These are phyloP conservation scores for Colletotrichum tanaceti DNA, from an alignment of 2,329 filamentous ascomycete species.

Conservation along the genomic window DNA sequence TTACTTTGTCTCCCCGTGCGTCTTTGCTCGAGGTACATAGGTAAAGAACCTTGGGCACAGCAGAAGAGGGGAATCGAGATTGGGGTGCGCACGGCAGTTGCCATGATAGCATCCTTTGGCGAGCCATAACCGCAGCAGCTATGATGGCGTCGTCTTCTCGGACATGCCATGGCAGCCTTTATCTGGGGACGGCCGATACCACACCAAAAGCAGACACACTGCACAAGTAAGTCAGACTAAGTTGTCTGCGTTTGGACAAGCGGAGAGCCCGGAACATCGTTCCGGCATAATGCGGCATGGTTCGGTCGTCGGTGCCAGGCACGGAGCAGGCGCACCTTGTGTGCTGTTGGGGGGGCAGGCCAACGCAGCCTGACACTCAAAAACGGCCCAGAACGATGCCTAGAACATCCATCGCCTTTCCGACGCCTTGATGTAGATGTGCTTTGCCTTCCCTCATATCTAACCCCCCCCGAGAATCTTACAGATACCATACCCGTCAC, in stretches of 20 bases:
- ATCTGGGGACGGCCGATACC: neutral
- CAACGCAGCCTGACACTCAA: conserved; percentile 33
- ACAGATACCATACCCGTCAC: neutral
- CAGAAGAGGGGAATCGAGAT: conserved; percentile 15
- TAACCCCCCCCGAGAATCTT: neutral
- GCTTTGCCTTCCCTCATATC: no score
- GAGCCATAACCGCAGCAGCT: neutral
- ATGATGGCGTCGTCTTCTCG: conserved; percentile 3
- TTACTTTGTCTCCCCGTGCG: neutral
- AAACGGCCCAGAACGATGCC: conserved; percentile 30
- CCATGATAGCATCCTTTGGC: neutral
- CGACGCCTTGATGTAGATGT: neutral
- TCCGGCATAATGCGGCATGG: neutral
- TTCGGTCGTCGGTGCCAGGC: conserved; percentile 2
- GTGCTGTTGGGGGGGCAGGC: neutral
- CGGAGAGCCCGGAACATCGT: neutral
- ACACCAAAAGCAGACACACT: neutral
- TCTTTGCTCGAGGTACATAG: no score
- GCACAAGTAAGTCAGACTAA: neutral
- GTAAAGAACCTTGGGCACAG: neutral
- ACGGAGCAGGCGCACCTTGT: neutral
- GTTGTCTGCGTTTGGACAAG: conserved; percentile 4
- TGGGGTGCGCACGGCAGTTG: conserved; percentile 9
- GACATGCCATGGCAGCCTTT: neutral
- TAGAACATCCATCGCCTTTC: neutral